Conservation (phyloP, 2,329 filamentous ascomycete species). For the Chrysoporthe puriensis region DNA sequence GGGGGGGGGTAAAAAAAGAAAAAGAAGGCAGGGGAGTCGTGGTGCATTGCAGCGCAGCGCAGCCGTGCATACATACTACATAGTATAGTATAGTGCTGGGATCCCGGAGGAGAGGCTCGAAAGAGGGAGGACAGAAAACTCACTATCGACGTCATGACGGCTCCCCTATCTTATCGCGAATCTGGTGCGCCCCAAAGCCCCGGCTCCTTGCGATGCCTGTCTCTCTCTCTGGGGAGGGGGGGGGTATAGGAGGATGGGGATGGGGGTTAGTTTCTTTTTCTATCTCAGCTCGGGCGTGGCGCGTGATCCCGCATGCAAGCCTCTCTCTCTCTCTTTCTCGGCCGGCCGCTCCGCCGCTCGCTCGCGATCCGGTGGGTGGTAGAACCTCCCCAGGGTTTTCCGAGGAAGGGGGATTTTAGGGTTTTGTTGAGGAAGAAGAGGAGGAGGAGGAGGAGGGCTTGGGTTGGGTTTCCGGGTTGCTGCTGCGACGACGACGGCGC, state of each 20-base stretch:
- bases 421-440: too few relatives aligned
- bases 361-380: too few relatives aligned
- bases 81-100: too few relatives aligned
- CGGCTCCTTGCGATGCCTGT: background rate
- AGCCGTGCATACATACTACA: too few relatives aligned
- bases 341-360: too few relatives aligned
- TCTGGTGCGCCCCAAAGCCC: background rate
- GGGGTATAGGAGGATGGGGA: too few relatives aligned
- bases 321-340: background rate
- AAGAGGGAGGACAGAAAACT: constrained; percentile 29
- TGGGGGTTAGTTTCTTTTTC: too few relatives aligned
- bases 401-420: background rate
- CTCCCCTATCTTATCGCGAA: constrained; percentile 18
- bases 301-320: background rate
- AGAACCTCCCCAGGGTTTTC: background rate
- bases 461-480: too few relatives aligned
- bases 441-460: too few relatives aligned
- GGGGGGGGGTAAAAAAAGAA: background rate
- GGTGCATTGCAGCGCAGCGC: background rate
- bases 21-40: background rate
- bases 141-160: constrained; percentile 41
- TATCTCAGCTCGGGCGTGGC: background rate
- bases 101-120: constrained; percentile 1
- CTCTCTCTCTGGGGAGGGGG: background rate
- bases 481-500: background rate